These are phyloP conservation scores for Saccharomycopsis hybrid DNA, from an alignment of 1,139 yeast species.

Conservation along the genomic window DNA sequence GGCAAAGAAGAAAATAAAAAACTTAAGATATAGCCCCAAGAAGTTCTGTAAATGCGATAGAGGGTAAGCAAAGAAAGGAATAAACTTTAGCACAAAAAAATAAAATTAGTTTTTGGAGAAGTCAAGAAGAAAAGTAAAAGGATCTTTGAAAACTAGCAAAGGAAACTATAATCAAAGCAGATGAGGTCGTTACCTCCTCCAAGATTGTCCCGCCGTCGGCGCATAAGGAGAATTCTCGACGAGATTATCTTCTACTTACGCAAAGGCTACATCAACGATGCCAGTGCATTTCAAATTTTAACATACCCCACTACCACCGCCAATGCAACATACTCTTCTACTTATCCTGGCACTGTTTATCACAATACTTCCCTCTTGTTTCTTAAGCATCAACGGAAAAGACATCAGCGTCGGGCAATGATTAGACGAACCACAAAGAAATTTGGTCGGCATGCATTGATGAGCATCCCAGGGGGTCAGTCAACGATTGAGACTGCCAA, in stretches of 20 bases:
- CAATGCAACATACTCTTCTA: background rate
- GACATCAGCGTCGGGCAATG: background rate
- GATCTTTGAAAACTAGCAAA: background rate
- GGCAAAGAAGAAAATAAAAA: no score
- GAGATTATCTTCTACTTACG: conserved; percentile 4
- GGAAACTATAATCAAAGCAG: background rate
- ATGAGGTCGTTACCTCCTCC: conserved; percentile 17
- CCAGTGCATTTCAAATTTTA: conserved; percentile 9
- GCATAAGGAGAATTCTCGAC: conserved; percentile 3
- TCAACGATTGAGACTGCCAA: background rate
- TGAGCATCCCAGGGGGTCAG: background rate
- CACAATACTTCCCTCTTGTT: no score
- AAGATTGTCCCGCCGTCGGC: conserved; percentile 5
- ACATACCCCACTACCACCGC: no score
- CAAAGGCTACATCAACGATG: conserved; percentile 13
- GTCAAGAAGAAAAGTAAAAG: background rate
- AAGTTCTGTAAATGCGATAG: no score
- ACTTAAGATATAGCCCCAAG: no score
- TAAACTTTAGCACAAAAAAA: no score
- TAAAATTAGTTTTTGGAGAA: background rate
- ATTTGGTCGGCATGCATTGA: background rate
- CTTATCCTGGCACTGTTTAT: no score
- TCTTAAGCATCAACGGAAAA: background rate
- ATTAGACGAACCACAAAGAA: background rate
- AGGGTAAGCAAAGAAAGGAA: no score